Percentiles rank a stretch among this genome's conserved stretches.
Evolutionary conservation across 2,329 filamentous ascomycete species (phyloP).

Genomic region (Metarhizium brunneum): DNA sequence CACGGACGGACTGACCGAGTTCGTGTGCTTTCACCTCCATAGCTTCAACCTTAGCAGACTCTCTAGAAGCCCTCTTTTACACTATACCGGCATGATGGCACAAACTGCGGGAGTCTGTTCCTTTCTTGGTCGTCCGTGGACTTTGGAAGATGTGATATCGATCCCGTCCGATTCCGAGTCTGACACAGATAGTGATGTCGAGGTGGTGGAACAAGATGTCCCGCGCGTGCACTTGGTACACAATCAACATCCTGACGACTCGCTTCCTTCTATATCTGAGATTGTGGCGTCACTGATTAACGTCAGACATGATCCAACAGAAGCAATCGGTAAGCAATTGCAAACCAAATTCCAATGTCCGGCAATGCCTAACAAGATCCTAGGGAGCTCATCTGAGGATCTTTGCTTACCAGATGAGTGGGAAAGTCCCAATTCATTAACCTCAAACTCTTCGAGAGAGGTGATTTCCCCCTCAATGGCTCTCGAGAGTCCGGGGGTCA

Average conservation of each 20-base stretch:
- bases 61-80: not conserved
- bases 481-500: not conserved
- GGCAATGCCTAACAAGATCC: not conserved
- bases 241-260: not conserved
- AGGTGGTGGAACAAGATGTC: not conserved
- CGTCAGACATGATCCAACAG: not conserved
- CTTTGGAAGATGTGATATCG: constrained; percentile 1
- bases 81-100: not conserved
- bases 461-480: not conserved
- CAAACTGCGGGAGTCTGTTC: not conserved
- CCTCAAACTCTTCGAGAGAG: not conserved
- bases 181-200: not conserved
- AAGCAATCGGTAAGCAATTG: not conserved
- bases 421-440: not conserved
- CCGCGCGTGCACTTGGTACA: not conserved
- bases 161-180: constrained; percentile 1
- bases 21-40: not conserved
- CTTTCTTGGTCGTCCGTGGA: not conserved
- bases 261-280: constrained; percentile 1
- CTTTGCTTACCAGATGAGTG: not conserved
- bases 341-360: not conserved
- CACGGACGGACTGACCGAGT: not conserved
- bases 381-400: not conserved
- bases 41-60: not conserved
- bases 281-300: not conserved